Evolutionary conservation across 805 yeast species (phyloP), one percentile per base, ranked within the genome.

Genomic region (Kodamaea restingae): DNA sequence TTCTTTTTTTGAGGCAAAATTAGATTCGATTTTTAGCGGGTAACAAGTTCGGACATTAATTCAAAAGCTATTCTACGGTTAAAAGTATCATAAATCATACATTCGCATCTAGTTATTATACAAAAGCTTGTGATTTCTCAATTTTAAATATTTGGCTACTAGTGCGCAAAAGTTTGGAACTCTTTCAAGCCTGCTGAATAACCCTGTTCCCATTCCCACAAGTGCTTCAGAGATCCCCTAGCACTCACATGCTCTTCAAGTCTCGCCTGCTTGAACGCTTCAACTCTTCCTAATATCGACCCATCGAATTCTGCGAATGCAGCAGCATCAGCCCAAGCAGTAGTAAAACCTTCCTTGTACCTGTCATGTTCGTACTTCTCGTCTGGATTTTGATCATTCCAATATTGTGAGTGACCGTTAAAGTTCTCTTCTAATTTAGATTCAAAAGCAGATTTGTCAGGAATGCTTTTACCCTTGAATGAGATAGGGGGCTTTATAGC

Each of bases 181-280:
- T 68, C 69, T 26, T 60, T 58, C 24, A 76, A 48, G 0, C 88
- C 97, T 34, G 74, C 73, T 36, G 75, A 76, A 52, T 77, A 88
- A 0, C 96, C 97, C 49, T 84, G 95, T 18, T 83, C 88, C 84
- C 87, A 91, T 60, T 85, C 95, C 96, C 96, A 91, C 38, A 79
- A 40, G 53, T 70, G 75, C 10, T 66, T 66, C 49, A 81, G 72
- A 5, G 63, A 50, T 5, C 93, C 93, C 46, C 75, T 72, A 6
- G 60, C 54, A 8, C 59, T 48, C 15, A 77, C 52, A 57, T 90
- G 95, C 50, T 87, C 85, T 2, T 52, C 54, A 22, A 73, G 61
- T 45, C 97, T 73, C 14, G 83, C 74, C 8, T 51, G 47, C 44
- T 70, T 78, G 93, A 91, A 84, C 0, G 88, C 81, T 34, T 71